Conservation (phyloP, 352 stramenopile species). For the Globisporangium sylvaticum region DNA sequence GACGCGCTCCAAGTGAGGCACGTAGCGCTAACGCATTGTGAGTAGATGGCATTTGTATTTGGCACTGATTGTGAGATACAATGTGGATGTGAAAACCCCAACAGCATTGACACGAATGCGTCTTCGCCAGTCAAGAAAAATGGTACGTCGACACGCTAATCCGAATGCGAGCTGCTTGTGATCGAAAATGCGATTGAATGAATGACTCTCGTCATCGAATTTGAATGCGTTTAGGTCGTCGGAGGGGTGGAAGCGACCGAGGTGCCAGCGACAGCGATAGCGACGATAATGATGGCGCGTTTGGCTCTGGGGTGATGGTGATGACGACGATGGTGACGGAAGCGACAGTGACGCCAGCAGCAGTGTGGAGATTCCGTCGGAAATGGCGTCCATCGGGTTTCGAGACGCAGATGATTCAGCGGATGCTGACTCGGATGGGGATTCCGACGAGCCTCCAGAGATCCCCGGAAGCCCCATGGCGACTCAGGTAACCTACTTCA, state of each 20-base stretch:
- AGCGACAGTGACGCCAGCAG: constrained; percentile 19
- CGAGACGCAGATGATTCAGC: constrained; percentile 7
- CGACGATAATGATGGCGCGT: constrained; percentile 8
- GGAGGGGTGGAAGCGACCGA: background rate
- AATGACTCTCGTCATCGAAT: background rate
- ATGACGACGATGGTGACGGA: constrained; percentile 6
- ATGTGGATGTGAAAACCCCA: background rate
- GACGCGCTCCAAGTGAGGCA: constrained; percentile 52
- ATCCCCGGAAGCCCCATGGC: constrained; percentile 63
- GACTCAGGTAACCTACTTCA: constrained; percentile 14
- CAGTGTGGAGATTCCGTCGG: constrained; percentile 13
- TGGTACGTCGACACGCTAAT: background rate
- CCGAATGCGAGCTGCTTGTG: background rate
- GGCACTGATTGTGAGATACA: no score
- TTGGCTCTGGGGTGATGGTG: background rate
- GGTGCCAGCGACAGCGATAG: constrained; percentile 5
- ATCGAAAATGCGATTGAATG: background rate
- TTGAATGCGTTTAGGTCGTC: background rate
- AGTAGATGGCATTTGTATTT: background rate
- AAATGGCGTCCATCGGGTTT: constrained; percentile 4
- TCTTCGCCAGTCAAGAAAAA: constrained; percentile 36
- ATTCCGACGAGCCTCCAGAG: constrained; percentile 55
- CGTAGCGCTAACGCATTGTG: background rate
- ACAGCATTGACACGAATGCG: constrained; percentile 50
- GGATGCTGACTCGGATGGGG: constrained; percentile 21